Percentiles rank a stretch among this genome's conserved stretches.
Evolutionary conservation across 148 eudicot species (phyloP).

Genomic region (Rhododendron vialii): DNA sequence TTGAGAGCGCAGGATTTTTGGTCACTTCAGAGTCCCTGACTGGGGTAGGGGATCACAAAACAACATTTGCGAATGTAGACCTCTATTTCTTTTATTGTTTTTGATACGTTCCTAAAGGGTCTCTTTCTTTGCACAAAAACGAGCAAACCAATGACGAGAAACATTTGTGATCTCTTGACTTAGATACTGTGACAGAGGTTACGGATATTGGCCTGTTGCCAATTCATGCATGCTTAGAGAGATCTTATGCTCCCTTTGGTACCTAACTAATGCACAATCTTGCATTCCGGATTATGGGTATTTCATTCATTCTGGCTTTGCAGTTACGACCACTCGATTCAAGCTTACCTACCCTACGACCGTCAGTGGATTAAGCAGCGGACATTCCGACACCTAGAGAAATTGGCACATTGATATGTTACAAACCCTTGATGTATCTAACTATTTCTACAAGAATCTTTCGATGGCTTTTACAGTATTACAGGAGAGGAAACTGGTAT

Average conservation of each 20-base stretch:
- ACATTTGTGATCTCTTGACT: neutral
- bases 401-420: conserved; percentile 41
- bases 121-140: neutral
- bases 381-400: conserved; percentile 68
- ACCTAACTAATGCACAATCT: neutral
- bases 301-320: conserved; percentile 18
- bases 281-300: neutral
- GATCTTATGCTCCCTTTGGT: neutral
- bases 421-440: neutral
- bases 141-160: neutral
- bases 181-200: neutral
- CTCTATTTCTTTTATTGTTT: neutral
- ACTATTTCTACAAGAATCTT: neutral
- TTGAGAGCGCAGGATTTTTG: neutral
- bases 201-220: neutral
- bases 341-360: conserved; percentile 85
- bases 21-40: neutral
- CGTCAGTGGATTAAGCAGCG: conserved; percentile 91
- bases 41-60: neutral
- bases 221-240: neutral
- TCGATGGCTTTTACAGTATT: neutral
- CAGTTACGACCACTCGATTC: conserved; percentile 77
- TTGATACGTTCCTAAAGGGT: neutral
- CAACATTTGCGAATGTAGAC: neutral
- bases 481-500: neutral